phyloP scores from a whole-genome alignment of 2,329 filamentous ascomycete species.

The Sclerotinia sclerotiorum region DNA sequence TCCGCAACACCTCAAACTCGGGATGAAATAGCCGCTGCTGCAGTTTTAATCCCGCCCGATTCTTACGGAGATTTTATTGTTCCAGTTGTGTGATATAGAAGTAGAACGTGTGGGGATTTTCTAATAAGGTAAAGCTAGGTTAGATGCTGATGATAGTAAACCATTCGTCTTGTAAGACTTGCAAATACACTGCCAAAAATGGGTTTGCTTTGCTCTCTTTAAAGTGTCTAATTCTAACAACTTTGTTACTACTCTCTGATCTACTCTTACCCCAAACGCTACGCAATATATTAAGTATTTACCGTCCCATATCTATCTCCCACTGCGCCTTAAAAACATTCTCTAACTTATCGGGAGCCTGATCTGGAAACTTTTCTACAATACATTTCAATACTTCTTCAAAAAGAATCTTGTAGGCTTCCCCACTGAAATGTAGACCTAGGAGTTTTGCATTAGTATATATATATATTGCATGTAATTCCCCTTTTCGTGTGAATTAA shows the following conservation, averaged over 20 bases:
- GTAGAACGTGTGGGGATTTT: not conserved
- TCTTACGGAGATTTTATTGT: not conserved
- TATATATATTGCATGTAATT: not conserved
- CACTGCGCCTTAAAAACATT: constrained; percentile 5
- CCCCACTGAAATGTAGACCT: constrained; percentile 21
- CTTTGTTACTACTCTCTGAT: not conserved
- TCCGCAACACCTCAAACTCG: not conserved
- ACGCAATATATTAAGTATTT: not conserved
- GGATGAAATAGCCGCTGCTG: not conserved
- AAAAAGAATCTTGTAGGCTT: constrained; percentile 18
- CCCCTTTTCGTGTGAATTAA: not conserved
- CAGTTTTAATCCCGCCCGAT: not conserved
- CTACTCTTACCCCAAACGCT: not conserved
- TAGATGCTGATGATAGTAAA: too few relatives aligned
- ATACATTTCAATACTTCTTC: constrained; percentile 16
- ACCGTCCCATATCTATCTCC: constrained; percentile 18
- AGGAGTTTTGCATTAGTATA: not conserved
- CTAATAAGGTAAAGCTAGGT: not conserved
- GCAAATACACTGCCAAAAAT: not conserved
- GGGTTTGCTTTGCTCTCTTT: too few relatives aligned
- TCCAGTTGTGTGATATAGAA: not conserved
- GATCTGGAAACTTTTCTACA: constrained; percentile 1
- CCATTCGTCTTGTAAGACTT: too few relatives aligned
- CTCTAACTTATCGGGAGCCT: constrained; percentile 8
- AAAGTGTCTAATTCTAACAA: not conserved